Evolutionary conservation across 208 protist genomes (phyloP).

Genomic region (Acanthamoeba royreba): DNA sequence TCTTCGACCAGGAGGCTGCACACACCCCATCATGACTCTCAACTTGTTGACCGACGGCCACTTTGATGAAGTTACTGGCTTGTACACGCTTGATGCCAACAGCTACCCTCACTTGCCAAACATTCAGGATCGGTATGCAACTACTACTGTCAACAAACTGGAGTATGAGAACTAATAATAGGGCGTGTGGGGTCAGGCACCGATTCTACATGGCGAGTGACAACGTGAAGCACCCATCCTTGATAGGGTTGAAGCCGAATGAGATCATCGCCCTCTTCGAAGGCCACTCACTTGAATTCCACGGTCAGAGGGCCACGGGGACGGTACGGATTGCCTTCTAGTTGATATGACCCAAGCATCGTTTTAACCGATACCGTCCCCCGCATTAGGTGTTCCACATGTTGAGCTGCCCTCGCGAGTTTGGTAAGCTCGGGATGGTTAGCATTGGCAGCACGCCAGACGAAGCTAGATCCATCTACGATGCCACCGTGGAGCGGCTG

Average conservation of each 20-base stretch:
- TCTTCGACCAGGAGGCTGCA: not conserved
- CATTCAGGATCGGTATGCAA: too few relatives aligned
- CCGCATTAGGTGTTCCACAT: not conserved
- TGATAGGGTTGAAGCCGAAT: not conserved
- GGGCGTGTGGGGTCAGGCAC: too few relatives aligned
- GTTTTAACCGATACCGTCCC: not conserved
- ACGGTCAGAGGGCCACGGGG: not conserved
- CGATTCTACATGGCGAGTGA: not conserved
- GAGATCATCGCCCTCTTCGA: not conserved
- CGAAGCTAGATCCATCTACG: not conserved
- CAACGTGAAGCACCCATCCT: not conserved
- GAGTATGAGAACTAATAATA: too few relatives aligned
- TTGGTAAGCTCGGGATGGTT: conserved; percentile 9
- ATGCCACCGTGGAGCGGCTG: not conserved
- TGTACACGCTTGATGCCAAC: not conserved
- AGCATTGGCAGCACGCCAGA: not conserved
- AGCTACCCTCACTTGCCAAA: not conserved
- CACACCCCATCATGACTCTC: conserved; percentile 5
- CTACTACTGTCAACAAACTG: too few relatives aligned
- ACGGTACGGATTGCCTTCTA: not conserved
- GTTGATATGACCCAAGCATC: not conserved
- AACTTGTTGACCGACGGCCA: not conserved
- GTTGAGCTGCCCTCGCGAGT: not conserved
- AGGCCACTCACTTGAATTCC: not conserved
- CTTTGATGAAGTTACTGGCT: not conserved